phyloP scores from a whole-genome alignment of 345 rosid genomes.

The Ceriops tagal region DNA sequence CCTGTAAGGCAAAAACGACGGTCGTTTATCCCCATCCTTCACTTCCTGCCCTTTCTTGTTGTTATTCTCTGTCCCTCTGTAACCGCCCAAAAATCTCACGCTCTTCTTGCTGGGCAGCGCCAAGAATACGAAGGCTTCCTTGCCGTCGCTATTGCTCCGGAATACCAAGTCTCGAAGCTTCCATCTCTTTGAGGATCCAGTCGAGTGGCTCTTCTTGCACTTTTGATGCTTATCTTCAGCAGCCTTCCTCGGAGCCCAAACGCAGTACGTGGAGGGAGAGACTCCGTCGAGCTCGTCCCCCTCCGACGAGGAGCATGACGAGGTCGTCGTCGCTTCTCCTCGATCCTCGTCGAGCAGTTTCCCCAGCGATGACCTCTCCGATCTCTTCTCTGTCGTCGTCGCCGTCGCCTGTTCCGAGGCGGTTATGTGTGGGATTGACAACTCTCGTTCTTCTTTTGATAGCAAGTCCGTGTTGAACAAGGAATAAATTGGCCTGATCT shows the following conservation, averaged over 20 bases:
- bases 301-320: constrained; percentile 51
- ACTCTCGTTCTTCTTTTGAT: not conserved
- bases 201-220: constrained; percentile 54
- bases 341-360: constrained; percentile 58
- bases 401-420: not conserved
- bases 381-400: not conserved
- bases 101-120: constrained; percentile 18
- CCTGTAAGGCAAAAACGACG: constrained; percentile 41
- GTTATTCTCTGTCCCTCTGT: not conserved
- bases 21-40: constrained; percentile 34
- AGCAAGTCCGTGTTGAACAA: constrained; percentile 27
- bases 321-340: constrained; percentile 36
- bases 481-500: constrained; percentile 54
- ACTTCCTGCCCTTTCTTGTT: not conserved
- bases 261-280: constrained; percentile 57
- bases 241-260: constrained; percentile 55
- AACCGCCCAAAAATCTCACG: too few relatives aligned
- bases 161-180: constrained; percentile 49
- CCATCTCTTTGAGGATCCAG: constrained; percentile 69
- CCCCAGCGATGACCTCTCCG: constrained; percentile 41
- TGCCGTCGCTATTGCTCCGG: constrained; percentile 46
- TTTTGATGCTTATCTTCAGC: constrained; percentile 22
- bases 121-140: constrained; percentile 43
- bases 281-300: constrained; percentile 54
- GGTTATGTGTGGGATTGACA: not conserved